Conservation (phyloP, 1,284 basidiomycete species). For the Puccinia brachypodii region DNA sequence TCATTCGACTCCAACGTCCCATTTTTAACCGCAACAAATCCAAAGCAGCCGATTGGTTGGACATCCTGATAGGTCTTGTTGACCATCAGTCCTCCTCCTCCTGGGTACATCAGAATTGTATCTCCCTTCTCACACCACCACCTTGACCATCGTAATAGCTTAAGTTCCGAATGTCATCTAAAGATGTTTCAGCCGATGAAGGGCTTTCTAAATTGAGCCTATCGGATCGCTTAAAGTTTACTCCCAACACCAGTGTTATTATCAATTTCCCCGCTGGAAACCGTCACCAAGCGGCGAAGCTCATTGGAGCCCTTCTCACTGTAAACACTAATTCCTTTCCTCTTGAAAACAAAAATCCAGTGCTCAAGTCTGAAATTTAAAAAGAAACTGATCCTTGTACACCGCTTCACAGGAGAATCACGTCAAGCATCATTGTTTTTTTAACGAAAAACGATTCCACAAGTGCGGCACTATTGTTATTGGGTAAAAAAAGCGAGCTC, state of each 20-base stretch:
- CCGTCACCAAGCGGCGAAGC: neutral
- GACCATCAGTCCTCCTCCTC: too few species aligned
- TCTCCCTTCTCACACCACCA: neutral
- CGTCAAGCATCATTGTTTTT: constrained; percentile 39
- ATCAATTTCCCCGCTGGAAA: constrained; percentile 17
- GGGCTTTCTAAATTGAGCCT: constrained; percentile 8
- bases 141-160: neutral
- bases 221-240: neutral
- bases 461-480: constrained; percentile 2
- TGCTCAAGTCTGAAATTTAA: neutral
- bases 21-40: too few species aligned
- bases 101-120: too few species aligned
- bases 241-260: neutral
- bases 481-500: neutral
- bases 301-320: neutral
- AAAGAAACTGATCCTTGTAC: neutral
- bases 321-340: neutral
- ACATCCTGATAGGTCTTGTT: too few species aligned
- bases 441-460: constrained; percentile 42
- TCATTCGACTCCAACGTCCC: too few species aligned
- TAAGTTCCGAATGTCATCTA: neutral
- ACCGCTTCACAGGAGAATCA: constrained; percentile 24
- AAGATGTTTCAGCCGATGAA: neutral
- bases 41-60: too few species aligned
- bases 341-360: too few species aligned